Evolutionary conservation across 169 alveolate species (phyloP).

Genomic region (Besnoitia besnoiti): DNA sequence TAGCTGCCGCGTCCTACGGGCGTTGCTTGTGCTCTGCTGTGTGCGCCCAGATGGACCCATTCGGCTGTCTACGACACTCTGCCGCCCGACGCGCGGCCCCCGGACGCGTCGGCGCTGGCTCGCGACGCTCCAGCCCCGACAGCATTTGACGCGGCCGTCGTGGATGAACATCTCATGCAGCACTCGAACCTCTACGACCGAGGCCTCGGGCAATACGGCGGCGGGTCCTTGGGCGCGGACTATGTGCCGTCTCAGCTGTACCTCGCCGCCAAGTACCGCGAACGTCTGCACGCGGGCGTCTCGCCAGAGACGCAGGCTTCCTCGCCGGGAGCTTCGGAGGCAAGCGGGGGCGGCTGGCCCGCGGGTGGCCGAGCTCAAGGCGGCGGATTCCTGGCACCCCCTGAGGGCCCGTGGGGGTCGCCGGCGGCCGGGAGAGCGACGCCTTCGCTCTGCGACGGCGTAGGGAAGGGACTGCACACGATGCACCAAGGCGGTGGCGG

Average conservation of each 20-base stretch:
- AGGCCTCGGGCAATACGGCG: background rate
- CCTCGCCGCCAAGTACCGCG: slow-evolving; percentile 45
- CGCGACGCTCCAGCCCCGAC: slow-evolving; percentile 58
- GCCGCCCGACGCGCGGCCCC: slow-evolving; percentile 53
- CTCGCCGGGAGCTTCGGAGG: background rate
- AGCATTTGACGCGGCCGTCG: background rate
- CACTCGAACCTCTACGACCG: background rate
- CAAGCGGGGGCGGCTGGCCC: background rate
- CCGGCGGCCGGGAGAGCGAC: background rate
- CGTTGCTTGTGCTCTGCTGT: background rate
- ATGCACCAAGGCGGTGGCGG: background rate
- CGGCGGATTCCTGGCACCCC: background rate
- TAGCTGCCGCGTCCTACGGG: no score
- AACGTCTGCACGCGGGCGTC: slow-evolving; percentile 54
- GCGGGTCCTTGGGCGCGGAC: background rate
- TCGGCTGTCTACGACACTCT: slow-evolving; percentile 63
- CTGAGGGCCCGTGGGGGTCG: background rate
- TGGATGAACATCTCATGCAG: slow-evolving; percentile 8
- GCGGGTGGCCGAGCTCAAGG: background rate
- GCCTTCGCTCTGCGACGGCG: background rate
- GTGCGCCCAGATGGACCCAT: slow-evolving; percentile 52
- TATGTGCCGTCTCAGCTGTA: background rate
- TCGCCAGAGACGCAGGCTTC: slow-evolving; percentile 10
- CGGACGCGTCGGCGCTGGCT: slow-evolving; percentile 67
- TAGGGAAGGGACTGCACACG: background rate